Base-by-base conservation (phyloP, 306 rosid species). In the Leucaena leucocephala region DNA sequence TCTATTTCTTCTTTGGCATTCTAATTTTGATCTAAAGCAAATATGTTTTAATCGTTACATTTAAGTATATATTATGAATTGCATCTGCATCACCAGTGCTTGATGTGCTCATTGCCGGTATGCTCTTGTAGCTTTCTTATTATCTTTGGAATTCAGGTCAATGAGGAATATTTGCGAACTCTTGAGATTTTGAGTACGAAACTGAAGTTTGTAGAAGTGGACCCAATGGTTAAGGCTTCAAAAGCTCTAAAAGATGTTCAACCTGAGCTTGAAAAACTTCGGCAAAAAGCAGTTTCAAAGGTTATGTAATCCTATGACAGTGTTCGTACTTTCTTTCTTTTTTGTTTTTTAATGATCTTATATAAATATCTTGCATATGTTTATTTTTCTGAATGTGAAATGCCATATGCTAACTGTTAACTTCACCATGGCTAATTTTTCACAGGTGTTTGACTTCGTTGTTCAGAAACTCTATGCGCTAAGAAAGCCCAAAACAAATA, bases 261-360 rank as follows among this genome's bases (percentile, higher is more conserved):
- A 76, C 99, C 99, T 1, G 98, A 95, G 85, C 94, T 95, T 80
- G 99, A 93, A 84, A 95, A 92, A 75, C 98, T 95, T 69, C 72
- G 98, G 58, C 99, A 95, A 84, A 95, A 93, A 82, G 97, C 98
- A 72, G 91, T 95, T 79, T 90, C 98, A 69, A 95, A 92, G 98
- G 98, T 94, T 82, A 65, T 66, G 35, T n/a, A 17, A 40, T 17
- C 34, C 78, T 77, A 54, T 44, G 42, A 33, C n/a, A 70, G 39
- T 70, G 59, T 68, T 54, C 21, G 7, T 65, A 12, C 2, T 43
- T 36, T 44, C 71, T 72, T 58, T 34, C 55, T 39, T 52, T 40
- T 1, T 52, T 55, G 3, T n/a, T 54, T 17, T 5, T 54, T 17
- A 17, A 55, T 16, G 9, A 50, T 40, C 80, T 39, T 58, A 58